Evolutionary conservation across 805 yeast species (phyloP), one percentile per base, ranked within the genome.

Genomic region (Torulaspora quercuum): DNA sequence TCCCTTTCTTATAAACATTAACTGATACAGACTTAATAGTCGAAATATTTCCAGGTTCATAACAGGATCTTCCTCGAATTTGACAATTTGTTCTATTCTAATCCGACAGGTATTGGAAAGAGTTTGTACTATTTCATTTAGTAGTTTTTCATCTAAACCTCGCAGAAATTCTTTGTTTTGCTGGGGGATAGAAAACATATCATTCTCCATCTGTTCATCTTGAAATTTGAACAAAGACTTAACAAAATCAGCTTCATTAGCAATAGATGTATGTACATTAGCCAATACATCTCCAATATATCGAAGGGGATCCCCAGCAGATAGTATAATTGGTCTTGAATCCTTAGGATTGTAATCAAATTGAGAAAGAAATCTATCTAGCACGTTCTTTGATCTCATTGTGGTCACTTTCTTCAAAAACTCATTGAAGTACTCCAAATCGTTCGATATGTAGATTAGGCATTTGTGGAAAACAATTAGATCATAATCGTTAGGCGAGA

Each of bases 231-330:
- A 79, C 33, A 90, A 61, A 12, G 78, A 70, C 6, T 70, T 70
- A 4, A 90, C 70, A 19, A 81, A 69, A 53, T 92, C 98, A 25
- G 78, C 72, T 59, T 92, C 98, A 61, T 86, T 85, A 3, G 88
- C 95, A 19, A 88, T 79, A 4, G 85, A 72, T 1, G 89, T 76
- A 55, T 92, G 97, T 2, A 88, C 72, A 66, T 83, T 84, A 0
- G 97, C 97, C 24, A 92, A 64, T 20, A 92, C 70, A 55, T 88
- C 96, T 16, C 97, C 95, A 11, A 86, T 68, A 46, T 80, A 89
- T 37, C 95, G 69, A 16, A 79, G 68, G 1, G 96, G 84, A 55
- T 90, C 95, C 56, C 82, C 82, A 0, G 84, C 80, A 6, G 81
- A 74, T 28, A 81, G 62, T 19, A 76, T 71, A 14, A 86, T 67